These are phyloP conservation scores for Persicaria maculosa DNA, from an alignment of 148 eudicot genomes.

Conservation along the genomic window DNA sequence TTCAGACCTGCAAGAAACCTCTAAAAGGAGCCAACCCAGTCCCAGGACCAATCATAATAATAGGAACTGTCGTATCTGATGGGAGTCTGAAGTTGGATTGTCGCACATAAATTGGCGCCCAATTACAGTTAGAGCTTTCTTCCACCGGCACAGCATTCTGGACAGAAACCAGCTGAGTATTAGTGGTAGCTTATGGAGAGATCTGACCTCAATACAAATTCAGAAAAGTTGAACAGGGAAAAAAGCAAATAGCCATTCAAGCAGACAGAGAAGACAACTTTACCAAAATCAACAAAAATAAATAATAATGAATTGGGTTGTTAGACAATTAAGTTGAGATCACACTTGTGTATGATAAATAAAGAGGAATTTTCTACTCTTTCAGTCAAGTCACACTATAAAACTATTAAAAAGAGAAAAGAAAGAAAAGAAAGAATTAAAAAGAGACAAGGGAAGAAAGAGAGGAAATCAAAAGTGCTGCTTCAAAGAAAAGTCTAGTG, in stretches of 20 bases:
- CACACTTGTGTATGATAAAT: background rate
- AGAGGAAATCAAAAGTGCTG: background rate
- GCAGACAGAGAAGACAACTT: background rate
- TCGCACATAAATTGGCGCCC: slow-evolving; percentile 88
- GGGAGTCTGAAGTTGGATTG: slow-evolving; percentile 93
- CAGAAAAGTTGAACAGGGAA: no score
- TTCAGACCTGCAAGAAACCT: slow-evolving; percentile 86
- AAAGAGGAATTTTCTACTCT: background rate
- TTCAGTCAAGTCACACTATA: background rate
- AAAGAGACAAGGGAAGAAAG: no score
- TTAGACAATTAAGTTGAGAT: background rate
- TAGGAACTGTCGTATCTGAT: slow-evolving; percentile 60
- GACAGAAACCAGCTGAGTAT: slow-evolving; percentile 18
- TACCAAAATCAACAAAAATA: background rate
- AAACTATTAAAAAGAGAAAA: no score
- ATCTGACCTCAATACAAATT: background rate
- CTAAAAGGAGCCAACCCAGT: slow-evolving; percentile 98
- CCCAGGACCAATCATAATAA: slow-evolving; percentile 97
- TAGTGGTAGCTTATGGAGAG: background rate
- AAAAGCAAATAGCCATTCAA: background rate
- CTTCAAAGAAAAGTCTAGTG: background rate
- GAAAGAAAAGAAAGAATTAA: background rate
- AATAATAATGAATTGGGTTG: background rate
- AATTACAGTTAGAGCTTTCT: slow-evolving; percentile 57
- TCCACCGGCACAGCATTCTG: slow-evolving; percentile 70